phyloP scores from a whole-genome alignment of 192 early-diverging fungal species.

The Podila minutissima region DNA sequence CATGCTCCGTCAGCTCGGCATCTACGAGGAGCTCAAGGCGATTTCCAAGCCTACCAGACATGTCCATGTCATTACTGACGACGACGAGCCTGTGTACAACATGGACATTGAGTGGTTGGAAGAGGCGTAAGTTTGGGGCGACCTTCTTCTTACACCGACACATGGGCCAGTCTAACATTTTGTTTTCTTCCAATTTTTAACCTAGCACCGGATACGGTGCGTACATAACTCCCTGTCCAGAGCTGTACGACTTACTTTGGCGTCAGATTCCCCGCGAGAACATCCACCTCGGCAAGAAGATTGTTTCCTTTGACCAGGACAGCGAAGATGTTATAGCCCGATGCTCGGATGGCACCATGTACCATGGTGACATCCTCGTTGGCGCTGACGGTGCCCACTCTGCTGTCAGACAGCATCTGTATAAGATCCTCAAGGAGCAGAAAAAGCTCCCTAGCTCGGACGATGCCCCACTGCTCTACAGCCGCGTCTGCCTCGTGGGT shows the following conservation, averaged over 20 bases:
- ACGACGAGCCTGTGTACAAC: neutral
- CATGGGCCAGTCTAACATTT: neutral
- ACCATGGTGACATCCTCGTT: neutral
- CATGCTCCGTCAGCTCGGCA: constrained; percentile 3
- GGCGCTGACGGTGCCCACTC: neutral
- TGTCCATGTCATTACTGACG: neutral
- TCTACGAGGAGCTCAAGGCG: neutral
- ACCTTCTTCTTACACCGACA: neutral
- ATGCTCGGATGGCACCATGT: neutral
- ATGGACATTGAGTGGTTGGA: neutral
- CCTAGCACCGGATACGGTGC: neutral
- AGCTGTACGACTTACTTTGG: neutral
- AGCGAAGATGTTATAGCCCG: neutral
- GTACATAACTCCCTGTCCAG: neutral
- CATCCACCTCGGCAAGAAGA: neutral
- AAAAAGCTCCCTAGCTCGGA: neutral
- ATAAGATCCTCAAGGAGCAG: neutral
- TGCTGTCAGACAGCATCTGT: constrained; percentile 11
- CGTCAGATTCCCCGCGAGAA: neutral
- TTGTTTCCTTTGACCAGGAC: neutral
- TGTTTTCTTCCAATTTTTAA: neutral
- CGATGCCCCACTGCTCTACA: neutral
- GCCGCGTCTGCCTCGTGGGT: constrained; percentile 4
- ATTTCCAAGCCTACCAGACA: neutral
- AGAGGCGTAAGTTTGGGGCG: neutral